Evolutionary conservation across 257 asterid species (phyloP), one percentile per base, ranked within the genome.

Genomic region (Solanum lignicaule): DNA sequence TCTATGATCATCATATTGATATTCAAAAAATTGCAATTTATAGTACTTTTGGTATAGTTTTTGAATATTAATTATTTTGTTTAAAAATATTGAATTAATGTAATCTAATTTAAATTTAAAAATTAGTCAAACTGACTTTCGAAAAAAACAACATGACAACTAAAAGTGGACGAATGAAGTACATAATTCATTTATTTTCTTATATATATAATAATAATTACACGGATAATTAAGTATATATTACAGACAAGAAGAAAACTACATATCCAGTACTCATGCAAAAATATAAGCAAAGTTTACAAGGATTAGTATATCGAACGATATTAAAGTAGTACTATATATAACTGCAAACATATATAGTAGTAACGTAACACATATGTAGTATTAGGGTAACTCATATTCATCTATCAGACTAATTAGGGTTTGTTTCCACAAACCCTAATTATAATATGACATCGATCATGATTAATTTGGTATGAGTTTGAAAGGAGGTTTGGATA

Each of bases 401-500:
- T 78, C 62, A 43, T 25, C 1, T 41, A 3, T 25, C 15, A 62
- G 27, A 62, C 15, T 23, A 23, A 39, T 13, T 43, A 25, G 84
- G 84, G 65, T 52, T 52, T 43, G 65, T 52, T 52, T 43, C 84
- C 65, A 43, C 66, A 43, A 79, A 79, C 69, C 85, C 41, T 46
- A 5, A 79, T 62, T 62, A 62, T 18, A 43, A 16, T 81, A 16
- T 25, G 11, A 71, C 20, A 46, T 18, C 46, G 46, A 46, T 65
- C 0, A 9, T 65, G 33, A 29, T 94, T 88, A 96, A 90, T 96
- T 94, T 68, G 97, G 98, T 33, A 94, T 94, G 87, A 91, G 96
- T 88, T 94, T 94, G 91, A 94, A 93, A 75, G 94, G 96, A 87
- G 99, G 99, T 88, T 92, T 95, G 48, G 82, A 90, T 2, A 94